phyloP scores from a whole-genome alignment of 2,329 filamentous ascomycete species.

The Thielaviopsis musarum region DNA sequence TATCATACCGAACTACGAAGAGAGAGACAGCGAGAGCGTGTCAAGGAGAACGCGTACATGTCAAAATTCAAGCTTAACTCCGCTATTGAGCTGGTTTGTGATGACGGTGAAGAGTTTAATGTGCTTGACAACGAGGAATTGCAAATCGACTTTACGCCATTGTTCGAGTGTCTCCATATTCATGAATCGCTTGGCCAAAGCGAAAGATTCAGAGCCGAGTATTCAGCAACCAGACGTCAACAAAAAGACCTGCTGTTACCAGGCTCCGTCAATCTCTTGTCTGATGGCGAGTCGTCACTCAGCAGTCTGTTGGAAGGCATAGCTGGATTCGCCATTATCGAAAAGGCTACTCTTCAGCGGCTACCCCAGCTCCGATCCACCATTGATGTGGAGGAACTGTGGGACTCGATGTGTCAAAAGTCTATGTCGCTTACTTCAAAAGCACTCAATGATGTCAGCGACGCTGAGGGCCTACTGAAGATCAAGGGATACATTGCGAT shows the following conservation, averaged over 20 bases:
- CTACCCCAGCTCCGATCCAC: constrained; percentile 66
- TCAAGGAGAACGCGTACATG: constrained; percentile 59
- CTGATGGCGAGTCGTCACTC: constrained; percentile 72
- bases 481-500: constrained; percentile 85
- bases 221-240: constrained; percentile 73
- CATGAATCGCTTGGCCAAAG: constrained; percentile 86
- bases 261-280: constrained; percentile 53
- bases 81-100: constrained; percentile 83
- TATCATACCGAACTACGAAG: constrained; percentile 86
- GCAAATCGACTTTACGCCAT: constrained; percentile 81
- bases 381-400: constrained; percentile 86
- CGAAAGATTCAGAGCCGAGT: constrained; percentile 80
- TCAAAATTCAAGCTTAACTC: constrained; percentile 84
- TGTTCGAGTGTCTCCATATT: constrained; percentile 92
- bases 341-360: constrained; percentile 80
- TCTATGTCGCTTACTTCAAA: constrained; percentile 69
- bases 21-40: constrained; percentile 64
- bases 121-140: constrained; percentile 90
- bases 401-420: constrained; percentile 93
- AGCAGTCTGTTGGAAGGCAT: constrained; percentile 87
- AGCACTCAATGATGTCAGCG: constrained; percentile 61
- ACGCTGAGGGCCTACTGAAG: constrained; percentile 80
- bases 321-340: constrained; percentile 89
- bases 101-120: constrained; percentile 91
- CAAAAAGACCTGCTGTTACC: constrained; percentile 88